Percentiles rank a stretch among this genome's conserved stretches.
Conservation (phyloP, 108 stramenopile genomes). For the Fragilariopsis cylindrus region DNA sequence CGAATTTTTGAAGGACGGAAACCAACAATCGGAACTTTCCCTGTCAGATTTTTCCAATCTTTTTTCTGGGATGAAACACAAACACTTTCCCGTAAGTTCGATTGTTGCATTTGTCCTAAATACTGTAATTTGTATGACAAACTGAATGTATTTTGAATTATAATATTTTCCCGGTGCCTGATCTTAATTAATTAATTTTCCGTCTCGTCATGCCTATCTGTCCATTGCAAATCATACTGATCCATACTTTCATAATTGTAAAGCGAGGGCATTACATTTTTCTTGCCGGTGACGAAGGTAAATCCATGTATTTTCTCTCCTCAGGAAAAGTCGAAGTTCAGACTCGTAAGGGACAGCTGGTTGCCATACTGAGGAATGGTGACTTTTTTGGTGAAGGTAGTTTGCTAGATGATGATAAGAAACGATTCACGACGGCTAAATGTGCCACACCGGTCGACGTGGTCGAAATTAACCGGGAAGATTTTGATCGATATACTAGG, state of each 20-base stretch:
- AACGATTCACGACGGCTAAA: slow-evolving; percentile 63
- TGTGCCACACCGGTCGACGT: slow-evolving; percentile 78
- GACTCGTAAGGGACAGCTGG: slow-evolving; percentile 71
- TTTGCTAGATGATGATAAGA: slow-evolving; percentile 48
- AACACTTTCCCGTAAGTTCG: slow-evolving; percentile 53
- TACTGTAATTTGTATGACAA: too few relatives aligned
- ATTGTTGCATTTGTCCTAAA: too few relatives aligned
- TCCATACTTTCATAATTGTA: too few relatives aligned
- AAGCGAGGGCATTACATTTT: slow-evolving; percentile 74
- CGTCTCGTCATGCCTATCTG: too few relatives aligned
- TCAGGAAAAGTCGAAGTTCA: slow-evolving; percentile 81
- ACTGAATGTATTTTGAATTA: too few relatives aligned
- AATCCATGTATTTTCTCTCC: slow-evolving; percentile 86
- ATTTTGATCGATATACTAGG: slow-evolving; percentile 64
- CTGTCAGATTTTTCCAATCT: slow-evolving; percentile 71
- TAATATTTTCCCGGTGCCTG: too few relatives aligned
- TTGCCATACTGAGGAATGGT: slow-evolving; percentile 63
- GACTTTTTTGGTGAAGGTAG: slow-evolving; percentile 88
- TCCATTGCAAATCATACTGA: too few relatives aligned
- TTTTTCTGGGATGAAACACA: slow-evolving; percentile 58
- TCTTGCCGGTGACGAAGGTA: slow-evolving; percentile 76
- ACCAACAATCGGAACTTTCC: slow-evolving; percentile 42
- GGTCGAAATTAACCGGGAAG: slow-evolving; percentile 62
- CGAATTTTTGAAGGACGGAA: slow-evolving; percentile 46
- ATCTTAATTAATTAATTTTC: too few relatives aligned